Conservation (phyloP, 495 filamentous ascomycete species). For the Hyaloscypha variabilis region DNA sequence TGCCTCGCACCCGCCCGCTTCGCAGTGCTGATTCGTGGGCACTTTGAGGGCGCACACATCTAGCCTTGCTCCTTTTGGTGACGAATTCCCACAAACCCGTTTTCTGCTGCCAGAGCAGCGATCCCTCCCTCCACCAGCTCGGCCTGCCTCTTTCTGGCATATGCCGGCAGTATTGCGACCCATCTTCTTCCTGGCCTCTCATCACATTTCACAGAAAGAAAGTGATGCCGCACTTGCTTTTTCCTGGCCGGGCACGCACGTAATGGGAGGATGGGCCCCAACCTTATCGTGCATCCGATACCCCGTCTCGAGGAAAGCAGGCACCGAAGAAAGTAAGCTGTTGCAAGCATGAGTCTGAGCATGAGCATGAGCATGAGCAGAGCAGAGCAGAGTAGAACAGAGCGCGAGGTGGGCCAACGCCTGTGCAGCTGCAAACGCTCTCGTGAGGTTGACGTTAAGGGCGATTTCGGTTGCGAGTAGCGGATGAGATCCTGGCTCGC, state of each 20-base stretch:
- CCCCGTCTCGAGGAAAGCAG: neutral
- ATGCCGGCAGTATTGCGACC: conserved; percentile 22
- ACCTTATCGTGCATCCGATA: neutral
- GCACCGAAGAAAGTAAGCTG: neutral
- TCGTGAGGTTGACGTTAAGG: neutral
- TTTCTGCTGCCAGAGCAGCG: neutral
- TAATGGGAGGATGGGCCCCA: neutral
- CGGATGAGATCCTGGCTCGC: conserved; percentile 1
- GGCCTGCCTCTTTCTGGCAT: conserved; percentile 5
- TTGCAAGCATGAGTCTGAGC: too few species aligned
- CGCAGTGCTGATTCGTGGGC: conserved; percentile 9
- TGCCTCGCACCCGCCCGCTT: neutral
- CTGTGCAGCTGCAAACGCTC: neutral
- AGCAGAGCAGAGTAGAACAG: neutral
- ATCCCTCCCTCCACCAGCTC: neutral
- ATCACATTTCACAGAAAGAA: too few species aligned
- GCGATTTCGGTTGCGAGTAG: neutral
- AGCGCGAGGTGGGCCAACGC: neutral
- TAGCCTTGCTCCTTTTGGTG: conserved; percentile 6
- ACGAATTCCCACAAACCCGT: neutral
- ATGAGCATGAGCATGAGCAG: too few species aligned
- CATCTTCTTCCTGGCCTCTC: conserved; percentile 8
- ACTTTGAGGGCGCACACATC: neutral
- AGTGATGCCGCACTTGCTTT: too few species aligned
- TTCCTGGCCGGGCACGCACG: neutral